A percentile compares a stretch with the other conserved stretches of the same genome.
phyloP scores from a whole-genome alignment of 768 basidiomycete species.

The Tricholoma furcatifolium region DNA sequence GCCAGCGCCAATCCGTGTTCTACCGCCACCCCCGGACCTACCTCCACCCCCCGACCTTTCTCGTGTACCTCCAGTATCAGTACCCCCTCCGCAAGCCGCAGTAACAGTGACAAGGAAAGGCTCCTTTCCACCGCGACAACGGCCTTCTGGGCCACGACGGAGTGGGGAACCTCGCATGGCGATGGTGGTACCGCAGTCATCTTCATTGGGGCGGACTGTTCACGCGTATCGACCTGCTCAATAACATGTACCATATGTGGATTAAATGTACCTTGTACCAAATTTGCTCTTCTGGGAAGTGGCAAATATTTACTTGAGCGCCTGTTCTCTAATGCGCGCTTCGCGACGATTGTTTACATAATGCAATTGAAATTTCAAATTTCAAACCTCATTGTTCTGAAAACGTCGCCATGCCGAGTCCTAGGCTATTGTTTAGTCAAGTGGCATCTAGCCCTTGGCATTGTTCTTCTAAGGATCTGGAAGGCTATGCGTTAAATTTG shows the following conservation, averaged over 20 bases:
- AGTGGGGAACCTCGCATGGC: slow-evolving; percentile 12
- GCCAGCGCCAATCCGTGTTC: neutral
- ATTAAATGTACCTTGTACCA: neutral
- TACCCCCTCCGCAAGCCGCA: neutral
- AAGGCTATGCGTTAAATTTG: neutral
- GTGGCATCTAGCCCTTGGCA: neutral
- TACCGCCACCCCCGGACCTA: neutral
- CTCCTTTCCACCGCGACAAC: slow-evolving; percentile 21
- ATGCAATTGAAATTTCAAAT: no score
- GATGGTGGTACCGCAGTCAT: neutral
- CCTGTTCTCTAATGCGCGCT: no score
- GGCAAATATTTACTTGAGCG: no score
- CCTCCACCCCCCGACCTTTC: neutral
- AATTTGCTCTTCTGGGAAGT: no score
- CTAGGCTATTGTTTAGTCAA: slow-evolving; percentile 3
- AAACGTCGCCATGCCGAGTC: neutral
- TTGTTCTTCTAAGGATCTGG: slow-evolving; percentile 1
- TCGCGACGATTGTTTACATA: no score
- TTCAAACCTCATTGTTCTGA: neutral
- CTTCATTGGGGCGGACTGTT: neutral
- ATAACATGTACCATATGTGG: slow-evolving; percentile 9
- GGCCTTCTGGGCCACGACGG: slow-evolving; percentile 37
- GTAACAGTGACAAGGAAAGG: neutral
- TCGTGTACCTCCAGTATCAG: neutral
- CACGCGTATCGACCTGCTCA: neutral